Evolutionary conservation across 495 filamentous ascomycete species (phyloP).

Genomic region (Aspergillus campestris): DNA sequence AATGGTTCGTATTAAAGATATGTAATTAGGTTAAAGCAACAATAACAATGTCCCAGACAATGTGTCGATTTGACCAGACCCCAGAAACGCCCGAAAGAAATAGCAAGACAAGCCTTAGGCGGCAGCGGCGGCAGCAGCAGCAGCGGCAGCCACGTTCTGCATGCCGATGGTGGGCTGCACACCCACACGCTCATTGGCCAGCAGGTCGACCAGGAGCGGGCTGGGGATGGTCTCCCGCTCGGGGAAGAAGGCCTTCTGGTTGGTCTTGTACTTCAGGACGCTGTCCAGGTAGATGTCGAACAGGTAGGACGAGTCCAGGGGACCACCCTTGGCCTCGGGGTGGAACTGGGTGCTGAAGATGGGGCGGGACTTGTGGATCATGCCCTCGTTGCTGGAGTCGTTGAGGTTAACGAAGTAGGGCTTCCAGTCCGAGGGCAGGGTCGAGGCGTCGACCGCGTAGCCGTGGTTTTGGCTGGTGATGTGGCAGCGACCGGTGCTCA

Average conservation of each 20-base stretch:
- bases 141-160: constrained; percentile 41
- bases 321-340: constrained; percentile 93
- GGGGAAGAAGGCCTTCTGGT: constrained; percentile 55
- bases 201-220: constrained; percentile 79
- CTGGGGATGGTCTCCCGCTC: constrained; percentile 71
- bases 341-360: constrained; percentile 99
- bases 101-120: constrained; percentile 6
- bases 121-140: constrained; percentile 29
- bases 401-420: constrained; percentile 98
- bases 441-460: constrained; percentile 86
- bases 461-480: constrained; percentile 98
- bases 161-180: constrained; percentile 60
- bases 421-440: constrained; percentile 79
- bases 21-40: too few species aligned
- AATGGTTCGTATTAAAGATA: too few species aligned
- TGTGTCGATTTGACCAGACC: neutral
- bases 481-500: constrained; percentile 94
- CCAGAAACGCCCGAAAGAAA: constrained; percentile 7
- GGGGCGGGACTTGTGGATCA: constrained; percentile 91
- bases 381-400: constrained; percentile 89
- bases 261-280: constrained; percentile 79
- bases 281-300: constrained; percentile 94
- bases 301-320: constrained; percentile 84
- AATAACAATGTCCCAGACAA: too few species aligned
- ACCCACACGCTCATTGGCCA: constrained; percentile 89